Evolutionary conservation across 352 stramenopile genomes (phyloP).

Genomic region (Achlya hypogyna): DNA sequence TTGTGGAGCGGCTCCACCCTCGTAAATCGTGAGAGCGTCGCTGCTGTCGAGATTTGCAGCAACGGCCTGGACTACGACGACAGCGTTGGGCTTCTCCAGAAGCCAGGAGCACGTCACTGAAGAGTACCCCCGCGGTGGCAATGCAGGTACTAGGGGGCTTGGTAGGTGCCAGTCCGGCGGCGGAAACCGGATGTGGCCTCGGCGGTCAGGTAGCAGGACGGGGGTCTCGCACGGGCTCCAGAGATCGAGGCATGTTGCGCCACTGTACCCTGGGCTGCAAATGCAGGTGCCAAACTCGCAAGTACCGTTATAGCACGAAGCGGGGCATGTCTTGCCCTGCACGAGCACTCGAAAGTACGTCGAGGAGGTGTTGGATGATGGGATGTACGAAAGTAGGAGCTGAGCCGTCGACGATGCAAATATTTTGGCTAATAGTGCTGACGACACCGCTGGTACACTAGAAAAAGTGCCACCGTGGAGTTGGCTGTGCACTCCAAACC

Average conservation of each 20-base stretch:
- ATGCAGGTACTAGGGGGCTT: background rate
- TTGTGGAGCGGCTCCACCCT: background rate
- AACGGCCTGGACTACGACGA: background rate
- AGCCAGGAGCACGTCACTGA: slow-evolving; percentile 2
- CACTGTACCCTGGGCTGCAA: background rate
- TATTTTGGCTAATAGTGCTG: background rate
- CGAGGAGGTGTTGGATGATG: background rate
- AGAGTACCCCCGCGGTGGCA: background rate
- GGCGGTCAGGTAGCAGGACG: background rate
- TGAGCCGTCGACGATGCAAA: background rate
- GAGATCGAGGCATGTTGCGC: background rate
- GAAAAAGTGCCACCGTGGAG: background rate
- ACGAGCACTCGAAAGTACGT: background rate
- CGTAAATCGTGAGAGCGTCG: background rate
- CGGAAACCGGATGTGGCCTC: background rate
- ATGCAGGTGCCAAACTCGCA: background rate
- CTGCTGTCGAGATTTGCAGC: background rate
- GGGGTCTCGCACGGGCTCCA: background rate
- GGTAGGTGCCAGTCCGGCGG: background rate
- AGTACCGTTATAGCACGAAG: background rate
- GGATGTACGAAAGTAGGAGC: background rate
- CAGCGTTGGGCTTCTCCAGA: background rate
- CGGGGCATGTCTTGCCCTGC: background rate
- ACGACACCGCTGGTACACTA: background rate
- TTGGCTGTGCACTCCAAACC: background rate